These are phyloP conservation scores for Actinomortierella ambigua DNA, from an alignment of 371 early-diverging fungal species.

Conservation along the genomic window DNA sequence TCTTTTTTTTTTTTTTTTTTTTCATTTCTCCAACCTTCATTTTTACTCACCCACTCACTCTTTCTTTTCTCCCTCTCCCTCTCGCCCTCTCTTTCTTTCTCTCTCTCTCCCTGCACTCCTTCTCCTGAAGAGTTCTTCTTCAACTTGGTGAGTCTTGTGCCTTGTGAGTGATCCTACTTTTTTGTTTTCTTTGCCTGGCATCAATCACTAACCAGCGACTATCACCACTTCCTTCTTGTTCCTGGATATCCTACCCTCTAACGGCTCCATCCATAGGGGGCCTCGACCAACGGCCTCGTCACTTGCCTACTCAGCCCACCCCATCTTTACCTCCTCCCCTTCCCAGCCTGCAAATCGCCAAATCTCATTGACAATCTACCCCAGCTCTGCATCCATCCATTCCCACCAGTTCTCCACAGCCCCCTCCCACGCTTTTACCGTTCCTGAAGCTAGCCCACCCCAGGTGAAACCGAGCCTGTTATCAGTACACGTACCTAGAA, in stretches of 20 bases:
- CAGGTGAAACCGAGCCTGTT: not conserved
- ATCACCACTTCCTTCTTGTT: too few relatives aligned
- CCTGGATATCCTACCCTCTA: too few relatives aligned
- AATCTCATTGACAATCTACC: not conserved
- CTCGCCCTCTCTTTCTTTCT: not conserved
- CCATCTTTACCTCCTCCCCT: not conserved
- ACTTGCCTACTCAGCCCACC: not conserved
- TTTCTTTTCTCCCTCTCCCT: not conserved
- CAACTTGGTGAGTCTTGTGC: too few relatives aligned
- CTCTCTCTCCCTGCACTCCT: too few relatives aligned
- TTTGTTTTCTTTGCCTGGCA: too few relatives aligned
- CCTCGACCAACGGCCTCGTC: too few relatives aligned
- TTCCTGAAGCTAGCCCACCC: not conserved
- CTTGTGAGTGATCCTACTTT: too few relatives aligned
- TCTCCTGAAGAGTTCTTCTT: not conserved
- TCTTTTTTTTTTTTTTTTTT: not conserved
- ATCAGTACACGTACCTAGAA: slow-evolving; percentile 2
- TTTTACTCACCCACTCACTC: not conserved
- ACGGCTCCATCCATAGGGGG: too few relatives aligned
- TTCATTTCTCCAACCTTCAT: too few relatives aligned
- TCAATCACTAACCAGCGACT: too few relatives aligned
- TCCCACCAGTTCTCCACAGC: not conserved
- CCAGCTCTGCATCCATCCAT: not conserved
- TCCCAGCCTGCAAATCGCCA: not conserved
- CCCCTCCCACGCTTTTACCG: not conserved